A percentile compares a stretch with the other conserved stretches of the same genome.
These are phyloP conservation scores for Stramenopiles sp. DNA, from an alignment of 352 stramenopile genomes.

Conservation along the genomic window DNA sequence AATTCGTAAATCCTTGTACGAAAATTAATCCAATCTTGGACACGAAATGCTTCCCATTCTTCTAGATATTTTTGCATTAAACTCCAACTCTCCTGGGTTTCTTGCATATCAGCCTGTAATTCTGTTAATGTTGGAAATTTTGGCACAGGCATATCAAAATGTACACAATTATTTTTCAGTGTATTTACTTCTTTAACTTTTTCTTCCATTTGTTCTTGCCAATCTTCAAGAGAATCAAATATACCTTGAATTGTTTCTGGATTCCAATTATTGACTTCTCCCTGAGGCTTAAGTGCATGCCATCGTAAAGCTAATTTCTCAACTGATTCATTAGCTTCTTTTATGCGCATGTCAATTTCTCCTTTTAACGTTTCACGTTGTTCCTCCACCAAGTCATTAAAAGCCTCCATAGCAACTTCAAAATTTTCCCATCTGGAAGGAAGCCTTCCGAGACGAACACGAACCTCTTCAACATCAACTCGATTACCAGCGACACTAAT, in stretches of 20 bases:
- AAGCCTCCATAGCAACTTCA: constrained; percentile 57
- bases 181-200: constrained; percentile 23
- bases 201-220: constrained; percentile 32
- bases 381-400: constrained; percentile 72
- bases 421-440: constrained; percentile 58
- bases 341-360: constrained; percentile 39
- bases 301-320: constrained; percentile 53
- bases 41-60: constrained; percentile 27
- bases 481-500: constrained; percentile 18
- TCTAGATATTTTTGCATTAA: constrained; percentile 40
- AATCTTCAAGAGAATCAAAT: constrained; percentile 30
- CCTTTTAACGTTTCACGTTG: constrained; percentile 50
- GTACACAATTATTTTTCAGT: constrained; percentile 34
- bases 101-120: constrained; percentile 31
- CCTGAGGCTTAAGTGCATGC: constrained; percentile 36
- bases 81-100: constrained; percentile 31
- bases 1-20: constrained; percentile 55
- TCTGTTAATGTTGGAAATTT: constrained; percentile 33
- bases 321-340: constrained; percentile 43
- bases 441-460: constrained; percentile 21
- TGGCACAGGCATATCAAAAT: constrained; percentile 40
- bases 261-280: constrained; percentile 25
- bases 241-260: constrained; percentile 3
- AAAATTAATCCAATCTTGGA: constrained; percentile 66
- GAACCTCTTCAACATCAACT: constrained; percentile 27